These are phyloP conservation scores for Obelidium mucronatum DNA, from an alignment of 192 early-diverging fungal species.

Conservation along the genomic window DNA sequence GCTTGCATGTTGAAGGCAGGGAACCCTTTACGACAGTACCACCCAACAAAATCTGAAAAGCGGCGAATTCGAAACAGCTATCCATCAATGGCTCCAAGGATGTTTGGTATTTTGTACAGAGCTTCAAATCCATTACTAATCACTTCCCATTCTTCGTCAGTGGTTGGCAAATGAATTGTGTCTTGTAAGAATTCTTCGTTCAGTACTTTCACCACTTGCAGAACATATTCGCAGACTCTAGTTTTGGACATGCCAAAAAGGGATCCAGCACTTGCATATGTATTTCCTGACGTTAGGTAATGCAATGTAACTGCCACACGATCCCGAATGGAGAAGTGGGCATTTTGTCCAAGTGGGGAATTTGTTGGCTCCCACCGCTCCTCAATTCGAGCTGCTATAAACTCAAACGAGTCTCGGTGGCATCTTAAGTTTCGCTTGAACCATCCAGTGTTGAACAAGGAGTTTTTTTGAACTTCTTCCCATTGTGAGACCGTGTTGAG, in stretches of 20 bases:
- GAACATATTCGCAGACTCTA: not conserved
- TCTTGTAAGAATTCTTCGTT: not conserved
- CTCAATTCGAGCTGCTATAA: not conserved
- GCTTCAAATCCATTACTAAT: not conserved
- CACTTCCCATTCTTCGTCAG: not conserved
- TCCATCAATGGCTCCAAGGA: constrained; percentile 3
- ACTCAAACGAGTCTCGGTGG: not conserved
- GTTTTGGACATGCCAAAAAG: constrained; percentile 8
- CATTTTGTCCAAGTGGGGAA: not conserved
- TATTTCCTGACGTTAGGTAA: constrained; percentile 10
- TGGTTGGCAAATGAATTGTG: not conserved
- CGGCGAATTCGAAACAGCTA: constrained; percentile 6
- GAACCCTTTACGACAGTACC: constrained; percentile 12
- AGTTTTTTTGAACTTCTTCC: not conserved
- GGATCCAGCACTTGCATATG: not conserved
- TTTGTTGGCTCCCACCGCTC: not conserved
- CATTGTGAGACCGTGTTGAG: not conserved
- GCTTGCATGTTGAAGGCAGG: constrained; percentile 24
- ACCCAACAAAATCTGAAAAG: constrained; percentile 3
- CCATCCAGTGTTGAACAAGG: constrained; percentile 6
- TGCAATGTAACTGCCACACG: constrained; percentile 12
- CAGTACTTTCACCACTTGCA: constrained; percentile 3
- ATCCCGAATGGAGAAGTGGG: not conserved
- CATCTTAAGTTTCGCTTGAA: not conserved
- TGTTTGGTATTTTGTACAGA: not conserved